These are phyloP conservation scores for Chaetoceros tenuissimus DNA, from an alignment of 108 stramenopile genomes.

Conservation along the genomic window DNA sequence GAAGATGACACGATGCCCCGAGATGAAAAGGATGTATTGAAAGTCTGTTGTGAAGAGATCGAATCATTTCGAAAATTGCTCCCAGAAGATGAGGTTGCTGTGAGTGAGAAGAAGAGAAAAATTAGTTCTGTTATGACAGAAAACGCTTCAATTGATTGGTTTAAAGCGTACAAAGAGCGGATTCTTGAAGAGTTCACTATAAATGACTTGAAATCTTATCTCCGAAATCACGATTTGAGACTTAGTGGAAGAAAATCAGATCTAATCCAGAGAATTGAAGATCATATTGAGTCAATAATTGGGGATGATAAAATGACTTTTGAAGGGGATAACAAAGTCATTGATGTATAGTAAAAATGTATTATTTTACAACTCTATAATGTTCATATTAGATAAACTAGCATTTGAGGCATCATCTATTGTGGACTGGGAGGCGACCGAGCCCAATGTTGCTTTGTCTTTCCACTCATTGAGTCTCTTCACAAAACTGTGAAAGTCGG, in stretches of 20 bases:
- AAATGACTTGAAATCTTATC: constrained; percentile 43
- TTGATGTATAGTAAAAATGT: neutral
- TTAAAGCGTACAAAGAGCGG: constrained; percentile 28
- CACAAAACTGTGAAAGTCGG: constrained; percentile 31
- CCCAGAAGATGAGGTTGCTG: constrained; percentile 34
- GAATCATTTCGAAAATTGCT: constrained; percentile 31
- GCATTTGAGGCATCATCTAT: constrained; percentile 12
- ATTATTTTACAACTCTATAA: neutral
- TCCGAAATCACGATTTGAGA: constrained; percentile 47
- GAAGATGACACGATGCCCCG: constrained; percentile 32
- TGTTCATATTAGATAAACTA: neutral
- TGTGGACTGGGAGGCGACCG: constrained; percentile 20
- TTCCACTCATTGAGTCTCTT: constrained; percentile 17
- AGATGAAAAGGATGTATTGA: constrained; percentile 27
- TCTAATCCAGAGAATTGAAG: constrained; percentile 33
- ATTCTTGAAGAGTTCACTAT: constrained; percentile 26
- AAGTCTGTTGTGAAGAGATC: constrained; percentile 33
- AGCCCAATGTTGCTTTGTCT: constrained; percentile 2
- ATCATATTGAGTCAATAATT: constrained; percentile 8
- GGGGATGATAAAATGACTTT: too few relatives aligned
- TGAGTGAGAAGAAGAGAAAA: constrained; percentile 27
- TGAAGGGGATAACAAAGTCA: neutral
- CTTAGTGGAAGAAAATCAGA: constrained; percentile 48
- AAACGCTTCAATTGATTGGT: constrained; percentile 47
- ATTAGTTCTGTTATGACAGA: constrained; percentile 21